Evolutionary conservation across 2,329 filamentous ascomycete genomes (phyloP), one percentile per base, ranked within the genome.

Genomic region (Fusarium sororula): DNA sequence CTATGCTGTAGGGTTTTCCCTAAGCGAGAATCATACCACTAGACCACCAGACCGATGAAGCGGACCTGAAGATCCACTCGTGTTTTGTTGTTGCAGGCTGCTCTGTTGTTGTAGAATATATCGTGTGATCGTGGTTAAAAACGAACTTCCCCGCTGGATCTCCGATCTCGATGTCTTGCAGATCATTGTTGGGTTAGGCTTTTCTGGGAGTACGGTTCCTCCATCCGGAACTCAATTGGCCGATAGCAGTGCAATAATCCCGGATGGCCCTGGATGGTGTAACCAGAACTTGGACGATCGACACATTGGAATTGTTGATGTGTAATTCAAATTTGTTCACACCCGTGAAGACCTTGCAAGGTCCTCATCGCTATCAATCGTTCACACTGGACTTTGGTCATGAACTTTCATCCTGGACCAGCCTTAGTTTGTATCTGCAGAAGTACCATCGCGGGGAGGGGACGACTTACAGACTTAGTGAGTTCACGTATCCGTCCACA

Each of bases 1-100:
- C 75, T 59, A 53, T 74, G 80, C 81, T 81, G 55, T 74, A 80
- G 82, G 81, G 81, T 83, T 73, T 77, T 80, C 89, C 89, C 89
- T 91, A 90, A 90, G 89, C 89, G 88, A 90, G 89, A 90, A 91
- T 90, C 88, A 90, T 91, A 90, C 89, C 89, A 87, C 89, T 90
- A 90, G 88, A 89, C 88, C 87, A 90, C 82, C 83, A 84, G 83
- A 84, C 83, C 84, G 56, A 66, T 32, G 7, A 68, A 70, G 20
- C 35, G 45, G 45, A 70, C 30, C 35, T 22, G 20, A 63, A 35
- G 30, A 69, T 66, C 42, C 63, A 54, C 53, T 68, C 20, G 48
- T 66, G 68, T 68, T 64, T 59, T 63, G 41, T 60, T 65, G 61
- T 60, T 77, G 60, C 35, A 24, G 14, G 28, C 14, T 6, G 9